Evolutionary conservation across 2,329 filamentous ascomycete species (phyloP).

Genomic region (Penicillium freii): DNA sequence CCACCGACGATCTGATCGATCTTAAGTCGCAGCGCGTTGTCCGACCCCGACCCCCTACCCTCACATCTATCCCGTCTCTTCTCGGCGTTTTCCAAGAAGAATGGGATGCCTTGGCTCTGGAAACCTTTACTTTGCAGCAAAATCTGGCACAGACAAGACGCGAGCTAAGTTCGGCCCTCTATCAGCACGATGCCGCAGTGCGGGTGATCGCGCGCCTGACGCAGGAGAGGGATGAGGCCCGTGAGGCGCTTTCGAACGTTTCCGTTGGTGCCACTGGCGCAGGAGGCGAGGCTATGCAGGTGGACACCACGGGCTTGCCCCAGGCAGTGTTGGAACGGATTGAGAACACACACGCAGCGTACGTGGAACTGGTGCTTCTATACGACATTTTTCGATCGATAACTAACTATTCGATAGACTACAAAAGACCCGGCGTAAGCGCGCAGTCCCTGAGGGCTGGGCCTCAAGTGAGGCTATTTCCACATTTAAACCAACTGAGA

Average conservation of each 20-base stretch:
- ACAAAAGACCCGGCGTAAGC: constrained; percentile 85
- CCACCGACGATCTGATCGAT: constrained; percentile 79
- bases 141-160: constrained; percentile 86
- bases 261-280: constrained; percentile 62
- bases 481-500: constrained; percentile 54
- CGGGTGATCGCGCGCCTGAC: constrained; percentile 88
- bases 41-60: constrained; percentile 82
- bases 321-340: constrained; percentile 69
- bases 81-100: constrained; percentile 96
- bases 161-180: constrained; percentile 88
- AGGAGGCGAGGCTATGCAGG: constrained; percentile 84
- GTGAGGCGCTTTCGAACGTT: constrained; percentile 82
- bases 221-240: constrained; percentile 88
- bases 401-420: constrained; percentile 55
- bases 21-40: constrained; percentile 81
- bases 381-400: constrained; percentile 13
- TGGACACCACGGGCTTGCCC: constrained; percentile 76
- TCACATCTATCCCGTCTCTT: constrained; percentile 93
- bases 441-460: constrained; percentile 81
- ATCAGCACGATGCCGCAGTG: constrained; percentile 96
- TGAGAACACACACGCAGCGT: constrained; percentile 77
- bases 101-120: constrained; percentile 91
- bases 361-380: constrained; percentile 40
- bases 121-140: constrained; percentile 87
- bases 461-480: constrained; percentile 70